These are phyloP conservation scores for Cercospora citrullina DNA, from an alignment of 2,329 filamentous ascomycete genomes.

Conservation along the genomic window DNA sequence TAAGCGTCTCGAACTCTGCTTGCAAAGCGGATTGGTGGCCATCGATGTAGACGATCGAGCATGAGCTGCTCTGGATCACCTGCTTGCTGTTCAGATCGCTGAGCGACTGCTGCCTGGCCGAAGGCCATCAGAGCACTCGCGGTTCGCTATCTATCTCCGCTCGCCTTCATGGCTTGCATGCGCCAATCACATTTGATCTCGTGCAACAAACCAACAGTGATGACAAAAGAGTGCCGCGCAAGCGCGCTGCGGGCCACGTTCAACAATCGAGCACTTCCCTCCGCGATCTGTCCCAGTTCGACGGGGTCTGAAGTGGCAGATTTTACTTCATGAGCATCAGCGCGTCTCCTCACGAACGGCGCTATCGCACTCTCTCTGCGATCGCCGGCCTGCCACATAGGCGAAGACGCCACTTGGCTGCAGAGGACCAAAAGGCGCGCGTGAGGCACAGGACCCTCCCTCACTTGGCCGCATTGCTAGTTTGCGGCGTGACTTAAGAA, in stretches of 20 bases:
- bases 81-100: not conserved
- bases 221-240: slow-evolving; percentile 1
- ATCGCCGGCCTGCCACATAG: not conserved
- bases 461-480: slow-evolving; percentile 2
- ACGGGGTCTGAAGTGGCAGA: not conserved
- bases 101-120: not conserved
- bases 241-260: not conserved
- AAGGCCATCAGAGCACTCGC: not conserved
- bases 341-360: not conserved
- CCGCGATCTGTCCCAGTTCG: not conserved
- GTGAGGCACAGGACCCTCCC: not conserved
- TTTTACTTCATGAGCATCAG: not conserved
- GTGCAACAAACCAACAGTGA: not conserved
- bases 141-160: not conserved
- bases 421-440: not conserved
- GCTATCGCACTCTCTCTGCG: not conserved
- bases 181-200: not conserved
- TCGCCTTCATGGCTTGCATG: not conserved
- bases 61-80: not conserved
- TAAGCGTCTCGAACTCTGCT: not conserved
- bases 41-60: not conserved
- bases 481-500: not conserved
- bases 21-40: not conserved
- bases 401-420: not conserved
- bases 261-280: not conserved